Conservation (phyloP, 2,329 filamentous ascomycete genomes). For the Fusarium siculi region DNA sequence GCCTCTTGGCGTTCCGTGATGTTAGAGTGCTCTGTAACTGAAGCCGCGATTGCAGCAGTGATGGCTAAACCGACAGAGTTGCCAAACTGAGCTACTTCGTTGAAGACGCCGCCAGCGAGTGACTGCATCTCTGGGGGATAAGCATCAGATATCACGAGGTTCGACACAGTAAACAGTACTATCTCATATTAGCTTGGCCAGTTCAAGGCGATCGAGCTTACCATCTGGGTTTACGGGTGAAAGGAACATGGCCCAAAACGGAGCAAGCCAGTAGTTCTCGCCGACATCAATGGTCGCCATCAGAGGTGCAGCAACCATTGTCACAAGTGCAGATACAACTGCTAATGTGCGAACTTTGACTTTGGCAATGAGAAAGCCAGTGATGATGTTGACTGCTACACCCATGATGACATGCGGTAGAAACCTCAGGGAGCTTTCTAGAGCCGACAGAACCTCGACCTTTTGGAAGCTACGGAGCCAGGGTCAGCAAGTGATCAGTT, state of each 20-base stretch:
- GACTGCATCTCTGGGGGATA: constrained; percentile 66
- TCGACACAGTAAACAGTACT: constrained; percentile 66
- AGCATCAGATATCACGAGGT: constrained; percentile 64
- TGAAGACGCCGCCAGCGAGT: constrained; percentile 69
- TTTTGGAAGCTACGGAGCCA: constrained; percentile 56
- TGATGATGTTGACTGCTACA: constrained; percentile 54
- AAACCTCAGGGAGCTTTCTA: constrained; percentile 60
- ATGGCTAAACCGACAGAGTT: constrained; percentile 63
- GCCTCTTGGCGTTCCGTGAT: constrained; percentile 43
- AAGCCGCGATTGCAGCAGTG: constrained; percentile 59
- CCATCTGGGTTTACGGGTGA: constrained; percentile 57
- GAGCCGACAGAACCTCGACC: constrained; percentile 56
- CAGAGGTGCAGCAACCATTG: constrained; percentile 59
- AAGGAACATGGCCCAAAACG: constrained; percentile 57
- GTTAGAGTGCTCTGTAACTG: constrained; percentile 54
- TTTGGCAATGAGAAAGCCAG: constrained; percentile 54
- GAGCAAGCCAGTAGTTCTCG: constrained; percentile 62
- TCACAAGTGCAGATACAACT: constrained; percentile 55
- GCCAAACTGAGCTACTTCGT: constrained; percentile 67
- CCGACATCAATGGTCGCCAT: constrained; percentile 63
- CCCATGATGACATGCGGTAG: constrained; percentile 59
- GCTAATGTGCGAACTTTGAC: constrained; percentile 52
- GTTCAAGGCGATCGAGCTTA: constrained; percentile 8
- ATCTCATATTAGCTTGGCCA: not conserved
- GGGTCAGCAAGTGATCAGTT: constrained; percentile 8